Conservation (phyloP, 768 basidiomycete genomes). For the Auriscalpium orientale region DNA sequence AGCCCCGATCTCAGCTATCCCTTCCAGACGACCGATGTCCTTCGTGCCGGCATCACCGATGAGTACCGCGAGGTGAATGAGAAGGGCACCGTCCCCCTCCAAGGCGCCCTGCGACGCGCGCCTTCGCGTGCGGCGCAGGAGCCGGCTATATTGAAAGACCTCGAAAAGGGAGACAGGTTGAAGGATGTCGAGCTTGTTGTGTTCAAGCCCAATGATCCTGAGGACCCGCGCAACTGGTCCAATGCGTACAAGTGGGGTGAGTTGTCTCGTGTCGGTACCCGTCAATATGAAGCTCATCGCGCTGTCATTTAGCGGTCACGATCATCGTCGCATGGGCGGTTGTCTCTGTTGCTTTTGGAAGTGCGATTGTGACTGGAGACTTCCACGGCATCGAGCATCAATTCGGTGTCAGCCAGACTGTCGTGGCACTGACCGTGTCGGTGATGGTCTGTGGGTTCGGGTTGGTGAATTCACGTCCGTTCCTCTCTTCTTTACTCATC, state of each 20-base stretch:
- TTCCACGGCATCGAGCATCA: conserved; percentile 25
- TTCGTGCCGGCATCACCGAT: conserved; percentile 24
- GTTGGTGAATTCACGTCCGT: conserved; percentile 21
- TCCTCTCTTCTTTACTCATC: conserved; percentile 16
- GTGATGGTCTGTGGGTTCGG: conserved; percentile 33
- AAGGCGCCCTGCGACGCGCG: conserved; percentile 22
- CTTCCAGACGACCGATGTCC: conserved; percentile 21
- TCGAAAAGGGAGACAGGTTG: conserved; percentile 27
- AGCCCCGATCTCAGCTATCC: conserved; percentile 24
- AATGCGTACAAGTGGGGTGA: conserved; percentile 26
- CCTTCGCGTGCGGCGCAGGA: conserved; percentile 18
- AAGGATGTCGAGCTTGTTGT: conserved; percentile 28
- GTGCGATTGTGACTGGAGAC: conserved; percentile 31
- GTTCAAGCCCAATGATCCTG: conserved; percentile 30
- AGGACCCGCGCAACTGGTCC: conserved; percentile 34
- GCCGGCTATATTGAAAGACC: conserved; percentile 21
- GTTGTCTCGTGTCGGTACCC: conserved; percentile 7
- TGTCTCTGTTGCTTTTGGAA: conserved; percentile 29
- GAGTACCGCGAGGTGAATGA: conserved; percentile 26
- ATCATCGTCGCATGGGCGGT: conserved; percentile 24
- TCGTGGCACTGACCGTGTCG: conserved; percentile 27
- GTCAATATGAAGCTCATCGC: background rate
- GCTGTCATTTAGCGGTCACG: conserved; percentile 20
- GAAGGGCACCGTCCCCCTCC: conserved; percentile 23
- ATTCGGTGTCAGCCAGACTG: conserved; percentile 26